Conservation (phyloP, 2,329 filamentous ascomycete species). For the Fusarium falciforme region DNA sequence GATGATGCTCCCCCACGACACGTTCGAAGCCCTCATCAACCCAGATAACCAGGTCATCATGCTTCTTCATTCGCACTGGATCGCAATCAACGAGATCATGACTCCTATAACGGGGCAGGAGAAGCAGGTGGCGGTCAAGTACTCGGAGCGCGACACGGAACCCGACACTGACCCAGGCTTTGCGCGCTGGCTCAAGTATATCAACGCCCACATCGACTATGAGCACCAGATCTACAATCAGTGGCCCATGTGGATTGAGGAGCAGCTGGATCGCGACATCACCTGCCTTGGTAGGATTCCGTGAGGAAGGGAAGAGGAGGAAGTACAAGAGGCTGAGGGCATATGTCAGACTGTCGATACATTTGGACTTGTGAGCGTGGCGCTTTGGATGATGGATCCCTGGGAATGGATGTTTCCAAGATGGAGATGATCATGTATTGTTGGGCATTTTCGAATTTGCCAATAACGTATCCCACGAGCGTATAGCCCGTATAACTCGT, state of each 20-base stretch:
- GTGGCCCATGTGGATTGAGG: slow-evolving; percentile 67
- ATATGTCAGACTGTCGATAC: not conserved
- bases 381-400: slow-evolving; percentile 4
- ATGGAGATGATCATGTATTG: not conserved
- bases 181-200: slow-evolving; percentile 61
- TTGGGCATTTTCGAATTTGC: not conserved
- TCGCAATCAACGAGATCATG: slow-evolving; percentile 67
- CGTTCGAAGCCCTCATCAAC: slow-evolving; percentile 64
- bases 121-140: slow-evolving; percentile 43
- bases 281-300: slow-evolving; percentile 56
- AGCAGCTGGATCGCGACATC: slow-evolving; percentile 59
- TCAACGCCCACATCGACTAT: slow-evolving; percentile 60
- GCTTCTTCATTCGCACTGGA: slow-evolving; percentile 66
- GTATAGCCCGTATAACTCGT: not conserved
- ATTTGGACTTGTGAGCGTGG: slow-evolving; percentile 14
- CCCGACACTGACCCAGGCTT: slow-evolving; percentile 56
- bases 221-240: slow-evolving; percentile 60
- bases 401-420: not conserved
- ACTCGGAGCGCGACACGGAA: slow-evolving; percentile 35
- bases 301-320: not conserved
- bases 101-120: slow-evolving; percentile 59
- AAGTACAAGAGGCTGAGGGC: not conserved
- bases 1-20: slow-evolving; percentile 66
- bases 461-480: not conserved
- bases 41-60: slow-evolving; percentile 57